Evolutionary conservation across 2,329 filamentous ascomycete species (phyloP), one percentile per base, ranked within the genome.

Genomic region (Neoarthrinium moseri): DNA sequence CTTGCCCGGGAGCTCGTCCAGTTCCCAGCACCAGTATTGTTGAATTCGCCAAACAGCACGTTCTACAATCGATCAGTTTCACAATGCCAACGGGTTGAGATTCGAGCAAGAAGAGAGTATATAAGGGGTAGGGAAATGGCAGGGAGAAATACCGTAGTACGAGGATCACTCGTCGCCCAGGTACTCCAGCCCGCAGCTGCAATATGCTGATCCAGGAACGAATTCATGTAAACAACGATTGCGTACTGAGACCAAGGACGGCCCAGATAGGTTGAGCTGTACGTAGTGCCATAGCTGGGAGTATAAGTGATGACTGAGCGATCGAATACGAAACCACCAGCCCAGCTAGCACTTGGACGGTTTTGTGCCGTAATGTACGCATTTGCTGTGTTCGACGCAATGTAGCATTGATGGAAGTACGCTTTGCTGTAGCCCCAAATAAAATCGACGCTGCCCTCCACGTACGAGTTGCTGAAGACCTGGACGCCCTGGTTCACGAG

Each of bases 41-140:
- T 63, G 56, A 77, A 85, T 67, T 86, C 83, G 7, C 65, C 77
- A 51, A 78, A 85, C 22, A 67, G 60, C 2, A 84, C 75, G 35
- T 56, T 49, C n/a, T 51, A 56, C n/a, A n/a, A n/a, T n/a, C n/a
- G n/a, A n/a, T n/a, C n/a, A n/a, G n/a, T n/a, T n/a, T n/a, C n/a
- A n/a, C n/a, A n/a, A n/a, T n/a, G n/a, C n/a, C n/a, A n/a, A n/a
- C n/a, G n/a, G n/a, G n/a, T n/a, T n/a, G n/a, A n/a, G n/a, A n/a
- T n/a, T n/a, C n/a, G n/a, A n/a, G n/a, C n/a, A n/a, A n/a, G n/a
- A n/a, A n/a, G n/a, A n/a, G n/a, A n/a, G n/a, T n/a, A n/a, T n/a
- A n/a, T n/a, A n/a, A n/a, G n/a, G n/a, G n/a, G n/a, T n/a, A n/a
- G n/a, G n/a, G n/a, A n/a, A n/a, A n/a, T n/a, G n/a, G n/a, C n/a